Conservation (phyloP, 2,329 filamentous ascomycete species). For the Aspergillus quadricinctus region DNA sequence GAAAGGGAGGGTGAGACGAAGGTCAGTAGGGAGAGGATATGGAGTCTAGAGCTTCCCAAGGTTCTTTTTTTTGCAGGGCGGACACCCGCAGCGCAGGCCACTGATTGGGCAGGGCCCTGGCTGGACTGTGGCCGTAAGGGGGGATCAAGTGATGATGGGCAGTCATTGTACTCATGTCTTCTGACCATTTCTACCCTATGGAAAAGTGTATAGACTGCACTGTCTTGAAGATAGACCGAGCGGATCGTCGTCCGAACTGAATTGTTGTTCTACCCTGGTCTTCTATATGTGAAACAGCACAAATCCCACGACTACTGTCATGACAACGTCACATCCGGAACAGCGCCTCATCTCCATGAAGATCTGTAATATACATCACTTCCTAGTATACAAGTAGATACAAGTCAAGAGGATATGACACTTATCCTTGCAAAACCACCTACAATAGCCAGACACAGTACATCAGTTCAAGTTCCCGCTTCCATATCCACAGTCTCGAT, state of each 20-base stretch:
- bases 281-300: background rate
- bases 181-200: background rate
- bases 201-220: background rate
- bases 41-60: background rate
- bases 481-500: background rate
- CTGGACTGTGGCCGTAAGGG: background rate
- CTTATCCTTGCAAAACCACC: background rate
- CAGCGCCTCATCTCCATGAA: background rate
- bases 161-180: background rate
- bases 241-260: background rate
- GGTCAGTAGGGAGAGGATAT: constrained; percentile 1
- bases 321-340: background rate
- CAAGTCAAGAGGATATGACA: background rate
- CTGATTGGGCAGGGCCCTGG: background rate
- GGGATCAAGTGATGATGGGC: background rate
- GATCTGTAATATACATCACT: background rate
- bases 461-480: background rate
- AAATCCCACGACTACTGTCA: background rate
- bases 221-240: background rate
- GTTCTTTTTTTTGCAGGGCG: constrained; percentile 1
- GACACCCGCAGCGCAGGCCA: background rate
- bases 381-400: background rate
- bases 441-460: background rate
- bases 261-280: background rate
- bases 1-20: constrained; percentile 12